Conservation (phyloP, 2,329 filamentous ascomycete species). For the Penicillium sp. region DNA sequence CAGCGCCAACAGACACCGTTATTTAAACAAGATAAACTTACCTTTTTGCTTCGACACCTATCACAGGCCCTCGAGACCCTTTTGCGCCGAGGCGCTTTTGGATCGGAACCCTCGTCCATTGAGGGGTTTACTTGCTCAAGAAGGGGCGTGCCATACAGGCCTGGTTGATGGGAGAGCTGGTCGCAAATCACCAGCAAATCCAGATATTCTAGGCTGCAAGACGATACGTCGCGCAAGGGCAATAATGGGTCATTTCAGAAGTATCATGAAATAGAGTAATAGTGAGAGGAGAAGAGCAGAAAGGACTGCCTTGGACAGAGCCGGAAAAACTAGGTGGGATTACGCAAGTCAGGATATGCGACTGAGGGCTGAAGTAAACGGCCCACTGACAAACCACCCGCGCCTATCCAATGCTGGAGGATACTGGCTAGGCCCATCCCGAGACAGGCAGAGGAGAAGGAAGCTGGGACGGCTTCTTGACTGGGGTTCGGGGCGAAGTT, state of each 20-base stretch:
- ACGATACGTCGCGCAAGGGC: neutral
- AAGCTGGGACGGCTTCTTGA: constrained; percentile 19
- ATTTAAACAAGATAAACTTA: constrained; percentile 20
- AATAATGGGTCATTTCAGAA: neutral
- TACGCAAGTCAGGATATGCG: constrained; percentile 11
- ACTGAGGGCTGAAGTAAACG: neutral
- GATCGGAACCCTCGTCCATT: constrained; percentile 46
- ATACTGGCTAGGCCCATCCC: constrained; percentile 26
- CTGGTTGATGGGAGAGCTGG: constrained; percentile 11
- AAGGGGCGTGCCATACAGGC: constrained; percentile 33
- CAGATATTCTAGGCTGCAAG: neutral
- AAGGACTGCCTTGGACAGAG: constrained; percentile 10
- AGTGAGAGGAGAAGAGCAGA: neutral
- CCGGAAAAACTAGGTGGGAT: constrained; percentile 12
- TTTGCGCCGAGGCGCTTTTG: constrained; percentile 46
- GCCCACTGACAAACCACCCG: constrained; percentile 8
- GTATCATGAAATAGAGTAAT: neutral
- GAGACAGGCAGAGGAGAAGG: constrained; percentile 18
- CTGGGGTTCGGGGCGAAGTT: constrained; percentile 24
- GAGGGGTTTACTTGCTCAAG: constrained; percentile 31
- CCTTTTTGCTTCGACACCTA: constrained; percentile 51
- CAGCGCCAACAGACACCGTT: neutral
- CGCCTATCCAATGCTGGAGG: constrained; percentile 14
- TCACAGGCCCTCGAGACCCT: constrained; percentile 53
- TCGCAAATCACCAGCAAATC: neutral